phyloP scores from a whole-genome alignment of 495 filamentous ascomycete species.

The Penicillium coffeae region DNA sequence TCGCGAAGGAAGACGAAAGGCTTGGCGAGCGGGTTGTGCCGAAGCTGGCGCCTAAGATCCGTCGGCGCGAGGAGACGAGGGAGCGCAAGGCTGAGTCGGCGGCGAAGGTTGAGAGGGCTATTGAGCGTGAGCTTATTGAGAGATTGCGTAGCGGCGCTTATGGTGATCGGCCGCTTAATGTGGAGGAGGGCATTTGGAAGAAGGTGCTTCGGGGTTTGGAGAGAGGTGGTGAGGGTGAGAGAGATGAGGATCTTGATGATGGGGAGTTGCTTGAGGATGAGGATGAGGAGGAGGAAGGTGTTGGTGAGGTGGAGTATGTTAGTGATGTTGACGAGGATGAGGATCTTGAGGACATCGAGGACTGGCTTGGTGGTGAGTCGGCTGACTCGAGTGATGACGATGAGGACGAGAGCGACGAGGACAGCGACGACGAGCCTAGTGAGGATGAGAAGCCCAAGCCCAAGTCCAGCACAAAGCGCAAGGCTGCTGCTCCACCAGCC shows the following conservation, averaged over 20 bases:
- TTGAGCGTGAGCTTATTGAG: constrained; percentile 94
- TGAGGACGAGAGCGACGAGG: constrained; percentile 48
- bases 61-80: constrained; percentile 79
- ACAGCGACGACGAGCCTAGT: constrained; percentile 41
- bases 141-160: constrained; percentile 88
- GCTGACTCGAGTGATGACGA: constrained; percentile 49
- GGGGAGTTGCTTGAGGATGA: constrained; percentile 72
- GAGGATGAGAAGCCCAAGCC: constrained; percentile 46
- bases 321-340: constrained; percentile 64
- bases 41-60: constrained; percentile 88
- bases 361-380: constrained; percentile 65
- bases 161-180: constrained; percentile 90
- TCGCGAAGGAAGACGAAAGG: constrained; percentile 83
- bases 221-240: constrained; percentile 72
- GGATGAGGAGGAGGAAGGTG: constrained; percentile 65
- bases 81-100: constrained; percentile 92
- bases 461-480: constrained; percentile 61
- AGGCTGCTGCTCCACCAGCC: constrained; percentile 54
- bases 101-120: constrained; percentile 91
- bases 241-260: constrained; percentile 88
- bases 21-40: constrained; percentile 89
- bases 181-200: constrained; percentile 94
- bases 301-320: constrained; percentile 83
- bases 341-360: constrained; percentile 68
- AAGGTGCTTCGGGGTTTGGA: constrained; percentile 91